Evolutionary conservation across 768 basidiomycete genomes (phyloP).

Genomic region (Phaeotremella fagi): DNA sequence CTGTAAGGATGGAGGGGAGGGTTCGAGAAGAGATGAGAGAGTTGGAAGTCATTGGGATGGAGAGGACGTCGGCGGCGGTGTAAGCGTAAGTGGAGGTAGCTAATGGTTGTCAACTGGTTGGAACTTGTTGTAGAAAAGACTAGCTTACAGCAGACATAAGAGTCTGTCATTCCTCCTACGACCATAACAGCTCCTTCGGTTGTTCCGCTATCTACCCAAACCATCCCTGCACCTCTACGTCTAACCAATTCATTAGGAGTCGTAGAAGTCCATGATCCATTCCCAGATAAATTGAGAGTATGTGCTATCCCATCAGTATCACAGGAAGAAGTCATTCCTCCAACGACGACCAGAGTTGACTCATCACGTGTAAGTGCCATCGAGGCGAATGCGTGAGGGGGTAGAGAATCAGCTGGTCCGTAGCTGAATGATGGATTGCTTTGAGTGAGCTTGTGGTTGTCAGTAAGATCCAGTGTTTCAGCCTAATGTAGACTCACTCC

Average conservation of each 20-base stretch:
- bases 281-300: constrained; percentile 23
- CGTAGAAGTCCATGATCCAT: constrained; percentile 23
- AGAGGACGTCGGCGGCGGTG: constrained; percentile 38
- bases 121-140: background rate
- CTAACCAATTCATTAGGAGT: constrained; percentile 26
- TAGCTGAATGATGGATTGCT: constrained; percentile 33
- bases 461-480: background rate
- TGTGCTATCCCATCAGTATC: constrained; percentile 29
- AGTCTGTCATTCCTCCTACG: constrained; percentile 44
- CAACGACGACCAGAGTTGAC: constrained; percentile 28
- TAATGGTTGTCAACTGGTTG: background rate
- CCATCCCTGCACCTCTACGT: constrained; percentile 37
- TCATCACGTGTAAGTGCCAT: constrained; percentile 22
- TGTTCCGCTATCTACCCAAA: constrained; percentile 20
- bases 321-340: constrained; percentile 46
- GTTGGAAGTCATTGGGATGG: constrained; percentile 29
- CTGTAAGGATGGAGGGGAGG: constrained; percentile 29
- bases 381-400: constrained; percentile 44
- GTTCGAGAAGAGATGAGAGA: constrained; percentile 22
- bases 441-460: constrained; percentile 26
- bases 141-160: constrained; percentile 44
- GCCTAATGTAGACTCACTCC: constrained; percentile 19
- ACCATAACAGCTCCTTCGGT: constrained; percentile 30
- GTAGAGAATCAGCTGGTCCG: constrained; percentile 28
- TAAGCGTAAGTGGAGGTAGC: constrained; percentile 39